These are phyloP conservation scores for Phaseolus lunatus DNA, from an alignment of 306 rosid genomes.

Conservation along the genomic window DNA sequence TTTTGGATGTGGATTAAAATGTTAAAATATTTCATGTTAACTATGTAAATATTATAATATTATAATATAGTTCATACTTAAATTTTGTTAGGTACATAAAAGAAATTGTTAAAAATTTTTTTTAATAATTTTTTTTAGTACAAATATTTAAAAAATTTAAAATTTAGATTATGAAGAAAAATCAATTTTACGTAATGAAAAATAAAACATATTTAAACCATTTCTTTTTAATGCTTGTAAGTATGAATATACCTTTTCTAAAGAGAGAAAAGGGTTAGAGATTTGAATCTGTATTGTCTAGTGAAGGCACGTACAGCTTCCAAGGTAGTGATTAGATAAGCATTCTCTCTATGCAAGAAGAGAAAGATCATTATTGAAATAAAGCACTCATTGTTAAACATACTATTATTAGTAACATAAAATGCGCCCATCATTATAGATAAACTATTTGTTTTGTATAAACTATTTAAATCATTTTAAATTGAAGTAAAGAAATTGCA, in stretches of 20 bases:
- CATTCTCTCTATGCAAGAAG: not conserved
- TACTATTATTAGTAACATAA: conserved; percentile 7
- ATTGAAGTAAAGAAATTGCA: not conserved
- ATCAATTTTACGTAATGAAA: no score
- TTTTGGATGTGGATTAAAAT: no score
- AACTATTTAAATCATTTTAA: not conserved
- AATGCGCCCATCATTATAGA: conserved; percentile 7
- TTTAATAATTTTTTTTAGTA: no score
- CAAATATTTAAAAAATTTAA: no score
- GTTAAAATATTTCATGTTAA: no score
- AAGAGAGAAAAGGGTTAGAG: not conserved
- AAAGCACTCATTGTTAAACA: not conserved
- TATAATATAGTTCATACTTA: no score
- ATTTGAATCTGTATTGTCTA: conserved; percentile 7
- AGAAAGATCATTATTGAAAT: conserved; percentile 11
- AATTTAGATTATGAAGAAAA: no score
- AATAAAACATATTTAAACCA: no score
- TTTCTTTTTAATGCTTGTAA: no score
- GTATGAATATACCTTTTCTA: not conserved
- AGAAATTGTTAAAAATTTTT: no score
- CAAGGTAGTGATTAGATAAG: not conserved
- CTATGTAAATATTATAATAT: no score
- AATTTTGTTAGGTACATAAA: no score
- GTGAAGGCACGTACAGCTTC: not conserved
- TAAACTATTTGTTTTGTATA: not conserved